Percentiles rank a stretch among this genome's conserved stretches.
Evolutionary conservation across 345 rosid species (phyloP).

Genomic region (Theobroma cacao): DNA sequence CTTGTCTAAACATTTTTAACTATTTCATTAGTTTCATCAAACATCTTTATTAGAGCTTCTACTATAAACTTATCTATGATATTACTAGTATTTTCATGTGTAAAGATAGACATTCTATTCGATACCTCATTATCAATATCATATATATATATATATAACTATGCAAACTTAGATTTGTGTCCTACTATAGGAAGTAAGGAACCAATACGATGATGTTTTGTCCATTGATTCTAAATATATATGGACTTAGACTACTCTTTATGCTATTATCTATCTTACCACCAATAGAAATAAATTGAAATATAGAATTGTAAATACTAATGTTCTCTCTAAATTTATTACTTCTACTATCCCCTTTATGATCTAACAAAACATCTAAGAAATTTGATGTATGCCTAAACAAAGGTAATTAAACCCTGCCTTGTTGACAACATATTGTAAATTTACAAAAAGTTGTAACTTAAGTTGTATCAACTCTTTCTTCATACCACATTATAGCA

Average conservation of each 20-base stretch:
- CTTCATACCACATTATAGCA: background rate
- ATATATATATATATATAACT: background rate
- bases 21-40: too few species aligned
- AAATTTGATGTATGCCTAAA: background rate
- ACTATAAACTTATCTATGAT: background rate
- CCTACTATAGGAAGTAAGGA: background rate
- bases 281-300: background rate
- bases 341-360: background rate
- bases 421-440: background rate
- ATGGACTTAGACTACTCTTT: rapidly evolving
- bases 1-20: too few species aligned
- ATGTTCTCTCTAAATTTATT: background rate
- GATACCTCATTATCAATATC: background rate
- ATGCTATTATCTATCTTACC: background rate
- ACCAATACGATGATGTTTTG: background rate
- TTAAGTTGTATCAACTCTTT: background rate
- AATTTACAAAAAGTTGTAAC: too few species aligned
- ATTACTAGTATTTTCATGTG: rapidly evolving
- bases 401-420: background rate
- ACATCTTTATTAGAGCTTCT: background rate
- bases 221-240: background rate
- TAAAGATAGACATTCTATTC: background rate
- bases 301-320: background rate
- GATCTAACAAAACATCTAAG: background rate
- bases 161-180: background rate